These are phyloP conservation scores for Xylariaceae sp. DNA, from an alignment of 2,329 filamentous ascomycete species.

Conservation along the genomic window DNA sequence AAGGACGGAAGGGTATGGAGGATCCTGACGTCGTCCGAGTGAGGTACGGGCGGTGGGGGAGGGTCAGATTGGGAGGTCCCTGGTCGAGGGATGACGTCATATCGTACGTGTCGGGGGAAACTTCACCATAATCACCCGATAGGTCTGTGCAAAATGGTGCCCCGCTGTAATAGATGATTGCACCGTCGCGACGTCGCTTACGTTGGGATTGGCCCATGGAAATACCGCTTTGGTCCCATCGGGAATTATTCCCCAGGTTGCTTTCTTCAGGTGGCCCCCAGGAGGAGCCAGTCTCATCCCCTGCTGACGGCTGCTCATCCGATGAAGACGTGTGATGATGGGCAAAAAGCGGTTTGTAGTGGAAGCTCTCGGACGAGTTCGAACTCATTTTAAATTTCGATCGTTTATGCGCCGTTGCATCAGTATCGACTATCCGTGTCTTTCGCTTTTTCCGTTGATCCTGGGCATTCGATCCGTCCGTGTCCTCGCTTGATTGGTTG, in stretches of 20 bases:
- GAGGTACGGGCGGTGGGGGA: slow-evolving; percentile 22
- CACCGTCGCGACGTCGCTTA: slow-evolving; percentile 61
- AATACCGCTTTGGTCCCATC: slow-evolving; percentile 39
- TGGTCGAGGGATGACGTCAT: slow-evolving; percentile 43
- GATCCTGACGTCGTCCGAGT: slow-evolving; percentile 46
- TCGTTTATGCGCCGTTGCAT: slow-evolving; percentile 34
- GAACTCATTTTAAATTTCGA: slow-evolving; percentile 40
- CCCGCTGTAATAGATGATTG: slow-evolving; percentile 80
- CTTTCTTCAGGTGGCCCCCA: slow-evolving; percentile 46
- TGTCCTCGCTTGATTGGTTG: slow-evolving; percentile 48
- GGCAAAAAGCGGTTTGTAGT: slow-evolving; percentile 62
- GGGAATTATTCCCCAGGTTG: slow-evolving; percentile 42
- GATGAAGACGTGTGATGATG: slow-evolving; percentile 42
- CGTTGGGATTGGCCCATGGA: slow-evolving; percentile 40
- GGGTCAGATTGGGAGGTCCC: slow-evolving; percentile 20
- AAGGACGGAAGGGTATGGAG: slow-evolving; percentile 44
- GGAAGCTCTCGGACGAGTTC: slow-evolving; percentile 47
- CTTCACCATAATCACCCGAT: slow-evolving; percentile 58
- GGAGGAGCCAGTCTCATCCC: slow-evolving; percentile 47
- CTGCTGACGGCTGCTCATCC: slow-evolving; percentile 42
- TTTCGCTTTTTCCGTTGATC: slow-evolving; percentile 45
- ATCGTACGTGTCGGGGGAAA: slow-evolving; percentile 43
- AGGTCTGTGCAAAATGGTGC: slow-evolving; percentile 78
- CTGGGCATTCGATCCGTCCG: slow-evolving; percentile 40
- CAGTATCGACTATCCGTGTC: slow-evolving; percentile 34